Conservation (phyloP, 2,329 filamentous ascomycete species). For the Aspergillus transmontanensis region DNA sequence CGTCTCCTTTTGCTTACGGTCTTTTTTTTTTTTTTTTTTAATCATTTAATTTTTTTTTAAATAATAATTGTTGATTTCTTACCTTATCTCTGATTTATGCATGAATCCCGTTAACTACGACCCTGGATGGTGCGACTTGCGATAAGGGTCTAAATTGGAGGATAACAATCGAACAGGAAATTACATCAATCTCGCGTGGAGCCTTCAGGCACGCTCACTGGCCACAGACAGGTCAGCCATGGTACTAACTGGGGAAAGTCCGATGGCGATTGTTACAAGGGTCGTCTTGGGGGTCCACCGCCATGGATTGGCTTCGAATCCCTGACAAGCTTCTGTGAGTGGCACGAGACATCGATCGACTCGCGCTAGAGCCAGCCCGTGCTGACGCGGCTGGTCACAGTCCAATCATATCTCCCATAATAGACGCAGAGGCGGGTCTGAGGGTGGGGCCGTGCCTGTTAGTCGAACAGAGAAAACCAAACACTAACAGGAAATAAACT, state of each 20-base stretch:
- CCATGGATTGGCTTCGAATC: constrained; percentile 7
- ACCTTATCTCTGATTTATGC: background rate
- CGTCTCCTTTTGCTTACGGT: background rate
- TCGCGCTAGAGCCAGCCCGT: constrained; percentile 19
- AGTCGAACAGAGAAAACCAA: background rate
- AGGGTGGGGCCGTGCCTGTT: constrained; percentile 4
- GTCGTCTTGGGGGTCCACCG: background rate
- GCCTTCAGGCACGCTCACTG: constrained; percentile 9
- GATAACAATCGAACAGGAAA: constrained; percentile 1
- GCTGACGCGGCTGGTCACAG: constrained; percentile 16
- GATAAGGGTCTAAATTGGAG: background rate
- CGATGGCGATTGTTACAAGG: constrained; percentile 12
- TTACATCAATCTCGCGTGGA: constrained; percentile 2
- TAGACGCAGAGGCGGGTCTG: background rate
- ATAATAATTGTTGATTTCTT: background rate
- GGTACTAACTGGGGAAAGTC: constrained; percentile 10
- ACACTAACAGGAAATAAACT: constrained; percentile 15
- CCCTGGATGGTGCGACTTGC: background rate
- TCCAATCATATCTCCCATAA: constrained; percentile 1
- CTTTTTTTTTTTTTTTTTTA: background rate
- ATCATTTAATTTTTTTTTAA: background rate
- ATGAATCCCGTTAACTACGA: background rate
- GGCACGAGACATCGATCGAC: constrained; percentile 26
- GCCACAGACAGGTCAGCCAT: background rate
- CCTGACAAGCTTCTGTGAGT: constrained; percentile 23